Base-by-base conservation (phyloP, 148 eudicot genomes). In the Suaeda aralocaspica region DNA sequence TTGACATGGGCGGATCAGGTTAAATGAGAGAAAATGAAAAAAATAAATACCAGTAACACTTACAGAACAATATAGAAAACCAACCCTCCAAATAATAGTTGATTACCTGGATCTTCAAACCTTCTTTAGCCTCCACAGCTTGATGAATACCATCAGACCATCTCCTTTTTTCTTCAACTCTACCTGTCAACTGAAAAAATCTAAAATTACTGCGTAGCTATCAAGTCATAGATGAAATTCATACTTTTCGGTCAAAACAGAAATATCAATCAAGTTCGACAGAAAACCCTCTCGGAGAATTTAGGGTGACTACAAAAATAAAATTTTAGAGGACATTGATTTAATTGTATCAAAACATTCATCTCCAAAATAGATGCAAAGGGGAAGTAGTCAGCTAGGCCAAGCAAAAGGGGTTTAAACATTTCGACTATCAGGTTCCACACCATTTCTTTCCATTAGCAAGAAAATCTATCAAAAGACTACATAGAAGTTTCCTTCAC, bases 131-230 rank as follows among this genome's bases (percentile, higher is more conserved):
- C 85, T 95, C 99, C 59, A 95, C 97, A 62, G 99, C 93, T 81
- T 95, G 99, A 82, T 95, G 99, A 82, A 95, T 89, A 64, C 99
- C 99, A 55, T 89, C 99, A 74, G 96, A 86, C 99, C 99, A 95
- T 81, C 99, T 85, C 74, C 96, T 80, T 88, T 86, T 89, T 60
- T 95, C 99, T 86, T 91, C 97, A 64, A 91, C 96, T 86, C 99
- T 84, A 71, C 99, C 99, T 50, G 99, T 95, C 88, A 95, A 81
- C 99, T 94, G 79, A 62, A 75, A 68, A 59, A 66, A 79, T 66
- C 44, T 25, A 42, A 66, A 22, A 53, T 65, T 14, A 58, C 2
- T 34, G 26, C n/a, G 48, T 31, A 62, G 21, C 60, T 14, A 50
- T 9, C 46, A 64, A 36, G 65, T 65, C 19, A 53, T 29, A 55